Evolutionary conservation across 176 grass and related monocot genomes (phyloP).

Genomic region (Otatea glauca): DNA sequence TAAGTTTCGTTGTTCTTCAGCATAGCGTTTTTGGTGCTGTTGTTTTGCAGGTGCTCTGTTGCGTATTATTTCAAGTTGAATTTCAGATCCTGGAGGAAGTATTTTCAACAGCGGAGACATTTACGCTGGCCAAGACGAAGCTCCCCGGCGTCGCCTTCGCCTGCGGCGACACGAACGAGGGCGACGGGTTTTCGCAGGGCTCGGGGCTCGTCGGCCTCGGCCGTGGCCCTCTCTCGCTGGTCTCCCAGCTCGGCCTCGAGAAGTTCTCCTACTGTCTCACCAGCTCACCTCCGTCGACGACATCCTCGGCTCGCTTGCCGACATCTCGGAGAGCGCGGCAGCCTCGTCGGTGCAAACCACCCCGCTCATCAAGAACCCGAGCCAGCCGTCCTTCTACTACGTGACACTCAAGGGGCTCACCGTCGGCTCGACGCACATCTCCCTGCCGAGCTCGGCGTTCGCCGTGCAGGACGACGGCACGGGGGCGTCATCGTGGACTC

Average conservation of each 20-base stretch:
- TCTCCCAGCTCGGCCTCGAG: conserved; percentile 59
- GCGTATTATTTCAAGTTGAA: too few relatives aligned
- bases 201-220: conserved; percentile 73
- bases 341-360: conserved; percentile 55
- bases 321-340: conserved; percentile 30
- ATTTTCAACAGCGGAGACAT: conserved; percentile 78
- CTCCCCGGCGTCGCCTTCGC: conserved; percentile 58
- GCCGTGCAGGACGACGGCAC: conserved; percentile 54
- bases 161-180: conserved; percentile 65
- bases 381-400: conserved; percentile 72
- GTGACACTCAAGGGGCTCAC: conserved; percentile 58
- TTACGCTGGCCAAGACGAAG: conserved; percentile 50
- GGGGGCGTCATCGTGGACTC: conserved; percentile 78
- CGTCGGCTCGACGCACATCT: conserved; percentile 46
- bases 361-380: conserved; percentile 66
- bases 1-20: too few relatives aligned
- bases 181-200: conserved; percentile 62
- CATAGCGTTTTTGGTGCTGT: too few relatives aligned
- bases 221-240: conserved; percentile 56
- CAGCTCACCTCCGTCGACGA: conserved; percentile 72
- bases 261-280: conserved; percentile 85
- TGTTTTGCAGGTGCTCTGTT: too few relatives aligned
- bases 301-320: conserved; percentile 51
- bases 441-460: conserved; percentile 54
- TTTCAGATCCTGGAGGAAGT: too few relatives aligned